phyloP scores from a whole-genome alignment of 257 asterid species.

The Solanum verrucosum region DNA sequence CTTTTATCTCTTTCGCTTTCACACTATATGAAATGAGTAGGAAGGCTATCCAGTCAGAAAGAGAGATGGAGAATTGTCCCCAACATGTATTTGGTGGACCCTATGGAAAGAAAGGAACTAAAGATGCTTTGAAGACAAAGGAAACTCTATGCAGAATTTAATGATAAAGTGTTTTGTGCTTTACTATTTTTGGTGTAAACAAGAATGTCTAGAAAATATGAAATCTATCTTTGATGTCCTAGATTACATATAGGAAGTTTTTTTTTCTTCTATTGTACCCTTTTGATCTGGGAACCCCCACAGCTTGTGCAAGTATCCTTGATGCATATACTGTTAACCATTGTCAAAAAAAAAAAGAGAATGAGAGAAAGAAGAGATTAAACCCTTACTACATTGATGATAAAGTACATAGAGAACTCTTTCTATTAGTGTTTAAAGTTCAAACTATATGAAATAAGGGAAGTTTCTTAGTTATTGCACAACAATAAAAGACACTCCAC shows the following conservation, averaged over 20 bases:
- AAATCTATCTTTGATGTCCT: not conserved
- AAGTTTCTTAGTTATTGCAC: not conserved
- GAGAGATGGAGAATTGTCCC: not conserved
- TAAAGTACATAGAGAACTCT: not conserved
- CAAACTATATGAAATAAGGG: not conserved
- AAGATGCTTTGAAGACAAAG: not conserved
- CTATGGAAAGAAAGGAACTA: not conserved
- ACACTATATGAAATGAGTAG: not conserved
- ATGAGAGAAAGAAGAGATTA: not conserved
- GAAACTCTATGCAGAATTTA: not conserved
- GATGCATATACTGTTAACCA: not conserved
- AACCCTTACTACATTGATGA: not conserved
- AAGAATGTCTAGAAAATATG: not conserved
- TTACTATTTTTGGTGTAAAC: not conserved
- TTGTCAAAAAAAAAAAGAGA: not conserved
- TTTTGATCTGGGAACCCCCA: not conserved
- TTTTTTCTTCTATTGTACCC: not conserved
- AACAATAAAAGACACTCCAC: not conserved
- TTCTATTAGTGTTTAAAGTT: not conserved
- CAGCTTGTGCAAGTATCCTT: not conserved
- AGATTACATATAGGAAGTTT: not conserved
- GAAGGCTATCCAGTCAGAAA: not conserved
- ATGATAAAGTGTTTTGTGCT: not conserved
- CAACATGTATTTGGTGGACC: not conserved
- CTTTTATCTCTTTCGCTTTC: not conserved